A percentile compares a stretch with the other conserved stretches of the same genome.
These are phyloP conservation scores for Desmodesmus armatus DNA, from an alignment of 139 green algal species.

Conservation along the genomic window DNA sequence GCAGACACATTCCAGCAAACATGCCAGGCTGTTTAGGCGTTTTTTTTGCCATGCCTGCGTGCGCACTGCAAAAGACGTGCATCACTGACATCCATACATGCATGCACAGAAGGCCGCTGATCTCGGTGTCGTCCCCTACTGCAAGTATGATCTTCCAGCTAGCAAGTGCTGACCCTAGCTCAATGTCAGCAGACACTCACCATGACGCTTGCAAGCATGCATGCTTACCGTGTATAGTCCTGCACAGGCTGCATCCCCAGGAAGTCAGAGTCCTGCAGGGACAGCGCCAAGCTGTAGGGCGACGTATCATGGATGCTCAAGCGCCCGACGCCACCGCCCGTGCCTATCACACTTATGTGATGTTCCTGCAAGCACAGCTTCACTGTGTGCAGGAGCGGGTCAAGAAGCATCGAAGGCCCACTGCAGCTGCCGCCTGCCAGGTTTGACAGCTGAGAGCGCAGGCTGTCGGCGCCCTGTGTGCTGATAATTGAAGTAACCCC, in stretches of 20 bases:
- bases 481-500: constrained; percentile 1
- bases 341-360: not conserved
- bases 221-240: not conserved
- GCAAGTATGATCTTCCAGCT: not conserved
- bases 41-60: no score
- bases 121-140: no score
- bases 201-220: not conserved
- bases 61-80: no score
- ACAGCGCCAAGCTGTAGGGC: constrained; percentile 14
- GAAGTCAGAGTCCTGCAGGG: not conserved
- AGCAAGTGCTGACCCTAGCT: not conserved
- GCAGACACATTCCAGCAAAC: not conserved
- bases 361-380: constrained; percentile 8
- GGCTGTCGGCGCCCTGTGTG: not conserved
- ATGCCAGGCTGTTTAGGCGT: not conserved
- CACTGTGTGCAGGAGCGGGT: not conserved
- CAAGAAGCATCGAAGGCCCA: not conserved
- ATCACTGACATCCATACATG: not conserved
- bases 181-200: not conserved
- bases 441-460: not conserved
- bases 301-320: constrained; percentile 3
- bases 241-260: not conserved
- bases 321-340: not conserved
- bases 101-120: no score
- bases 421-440: not conserved